A percentile compares a stretch with the other conserved stretches of the same genome.
Evolutionary conservation across 495 filamentous ascomycete genomes (phyloP).

Genomic region (Penicillium bialowiezense): DNA sequence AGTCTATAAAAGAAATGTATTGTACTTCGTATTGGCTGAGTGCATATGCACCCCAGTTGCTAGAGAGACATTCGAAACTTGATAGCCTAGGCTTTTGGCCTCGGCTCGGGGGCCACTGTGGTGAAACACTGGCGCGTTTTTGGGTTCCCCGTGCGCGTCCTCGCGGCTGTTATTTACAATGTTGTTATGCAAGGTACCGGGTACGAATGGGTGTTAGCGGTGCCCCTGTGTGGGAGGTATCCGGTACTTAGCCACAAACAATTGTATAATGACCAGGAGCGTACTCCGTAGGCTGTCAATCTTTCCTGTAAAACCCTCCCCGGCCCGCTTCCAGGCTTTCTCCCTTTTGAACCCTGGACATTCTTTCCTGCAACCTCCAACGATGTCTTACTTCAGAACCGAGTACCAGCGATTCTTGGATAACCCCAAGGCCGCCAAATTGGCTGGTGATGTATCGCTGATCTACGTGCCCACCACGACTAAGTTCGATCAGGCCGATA

Average conservation of each 20-base stretch:
- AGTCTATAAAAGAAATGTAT: too few species aligned
- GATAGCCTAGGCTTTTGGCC: conserved; percentile 8
- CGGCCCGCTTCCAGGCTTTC: not conserved
- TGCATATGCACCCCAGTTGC: conserved; percentile 25
- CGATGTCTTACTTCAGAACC: conserved; percentile 58
- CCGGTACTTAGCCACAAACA: not conserved
- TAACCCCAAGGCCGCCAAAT: conserved; percentile 58
- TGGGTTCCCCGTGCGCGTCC: conserved; percentile 15
- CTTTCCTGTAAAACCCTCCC: not conserved
- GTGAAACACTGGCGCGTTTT: conserved; percentile 47
- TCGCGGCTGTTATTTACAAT: conserved; percentile 9
- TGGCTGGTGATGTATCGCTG: conserved; percentile 70
- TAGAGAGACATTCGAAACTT: conserved; percentile 25
- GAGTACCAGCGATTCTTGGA: conserved; percentile 78
- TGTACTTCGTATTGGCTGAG: too few species aligned
- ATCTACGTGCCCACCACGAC: conserved; percentile 92
- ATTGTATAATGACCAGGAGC: not conserved
- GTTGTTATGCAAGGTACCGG: conserved; percentile 6
- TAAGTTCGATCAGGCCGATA: conserved; percentile 61
- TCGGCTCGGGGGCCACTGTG: too few species aligned
- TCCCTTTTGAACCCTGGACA: not conserved
- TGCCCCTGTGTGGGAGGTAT: conserved; percentile 1
- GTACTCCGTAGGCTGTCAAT: too few species aligned
- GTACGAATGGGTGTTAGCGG: conserved; percentile 3
- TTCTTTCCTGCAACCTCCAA: conserved; percentile 5